Evolutionary conservation across 106 monocot genomes (phyloP), one percentile per base, ranked within the genome.

Genomic region (Iris macrosiphon): DNA sequence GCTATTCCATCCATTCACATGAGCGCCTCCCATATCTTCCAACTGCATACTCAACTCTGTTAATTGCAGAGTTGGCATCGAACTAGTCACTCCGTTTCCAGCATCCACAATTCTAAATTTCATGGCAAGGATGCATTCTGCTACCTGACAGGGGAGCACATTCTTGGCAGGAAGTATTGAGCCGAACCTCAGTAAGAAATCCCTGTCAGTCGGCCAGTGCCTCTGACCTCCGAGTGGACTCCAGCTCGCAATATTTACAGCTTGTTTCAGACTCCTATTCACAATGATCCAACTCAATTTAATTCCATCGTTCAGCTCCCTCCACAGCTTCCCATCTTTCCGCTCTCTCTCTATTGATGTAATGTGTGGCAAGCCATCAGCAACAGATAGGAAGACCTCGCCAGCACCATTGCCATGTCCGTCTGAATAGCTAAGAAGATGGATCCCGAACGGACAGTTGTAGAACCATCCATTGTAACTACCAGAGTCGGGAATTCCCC

Each of bases 241-340:
- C 77, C 77, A 78, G 49, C 72, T 78, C 2, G 72, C 66, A n/a
- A 78, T 59, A 72, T 78, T 78, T 2, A 62, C 77, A 11, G 77
- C 77, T 61, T 78, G 72, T 29, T 61, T 67, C 43, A 72, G 22
- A 31, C 49, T 78, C 19, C 5, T 72, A 40, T 78, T 78, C 40
- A 78, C 72, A 61, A 78, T 24, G n/a, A 78, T 78, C 72, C 77
- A 78, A 29, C 77, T 78, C 21, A 78, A 40, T 28, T 62, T 66
- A 13, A 72, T 57, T 11, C 61, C 65, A 19, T 78, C 72, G 19
- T 72, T 40, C 18, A 78, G 57, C 29, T 78, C 72, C 44, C 44
- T 66, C 77, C 77, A 78, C 7, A 78, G 56, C 43, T 51, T 78
- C 48, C 72, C 72, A 17, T 78, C 77, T 49, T 72, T 78, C 51